Evolutionary conservation across 202 grass and related monocot genomes (phyloP).

Genomic region (Saccharum hybrid): DNA sequence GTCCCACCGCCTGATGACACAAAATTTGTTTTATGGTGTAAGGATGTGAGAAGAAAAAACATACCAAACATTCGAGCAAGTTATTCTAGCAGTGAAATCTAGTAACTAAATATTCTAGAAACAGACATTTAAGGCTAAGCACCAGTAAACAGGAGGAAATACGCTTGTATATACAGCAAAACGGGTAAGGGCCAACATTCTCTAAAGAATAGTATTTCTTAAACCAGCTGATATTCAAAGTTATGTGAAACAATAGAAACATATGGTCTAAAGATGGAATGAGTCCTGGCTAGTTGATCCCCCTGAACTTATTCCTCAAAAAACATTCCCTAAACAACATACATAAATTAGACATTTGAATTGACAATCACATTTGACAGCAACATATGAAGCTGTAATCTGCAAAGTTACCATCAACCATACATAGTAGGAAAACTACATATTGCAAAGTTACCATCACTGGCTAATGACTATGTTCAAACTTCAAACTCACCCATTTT

Average conservation of each 20-base stretch:
- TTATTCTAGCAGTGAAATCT: neutral
- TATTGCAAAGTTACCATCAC: neutral
- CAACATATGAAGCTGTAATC: conserved; percentile 15
- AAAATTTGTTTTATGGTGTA: conserved; percentile 34
- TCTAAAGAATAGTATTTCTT: neutral
- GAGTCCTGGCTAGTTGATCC: neutral
- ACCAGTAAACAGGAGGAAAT: conserved; percentile 27
- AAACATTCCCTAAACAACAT: conserved; percentile 6
- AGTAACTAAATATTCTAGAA: conserved; percentile 1
- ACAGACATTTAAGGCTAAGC: conserved; percentile 17
- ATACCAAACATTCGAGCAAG: neutral
- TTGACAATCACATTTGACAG: neutral
- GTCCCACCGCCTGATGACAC: conserved; percentile 74
- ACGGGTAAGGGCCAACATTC: neutral
- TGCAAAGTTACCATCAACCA: neutral
- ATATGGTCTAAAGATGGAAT: neutral
- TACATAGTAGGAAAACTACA: conserved; percentile 7
- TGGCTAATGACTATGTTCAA: neutral
- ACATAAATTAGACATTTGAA: conserved; percentile 4
- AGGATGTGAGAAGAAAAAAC: conserved; percentile 9
- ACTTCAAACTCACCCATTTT: neutral
- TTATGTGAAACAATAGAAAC: neutral
- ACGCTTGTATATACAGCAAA: neutral
- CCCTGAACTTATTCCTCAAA: conserved; percentile 13
- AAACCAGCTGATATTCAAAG: neutral